A percentile compares a stretch with the other conserved stretches of the same genome.
These are phyloP conservation scores for Penicillium sp. DNA, from an alignment of 2,329 filamentous ascomycete genomes.

Conservation along the genomic window DNA sequence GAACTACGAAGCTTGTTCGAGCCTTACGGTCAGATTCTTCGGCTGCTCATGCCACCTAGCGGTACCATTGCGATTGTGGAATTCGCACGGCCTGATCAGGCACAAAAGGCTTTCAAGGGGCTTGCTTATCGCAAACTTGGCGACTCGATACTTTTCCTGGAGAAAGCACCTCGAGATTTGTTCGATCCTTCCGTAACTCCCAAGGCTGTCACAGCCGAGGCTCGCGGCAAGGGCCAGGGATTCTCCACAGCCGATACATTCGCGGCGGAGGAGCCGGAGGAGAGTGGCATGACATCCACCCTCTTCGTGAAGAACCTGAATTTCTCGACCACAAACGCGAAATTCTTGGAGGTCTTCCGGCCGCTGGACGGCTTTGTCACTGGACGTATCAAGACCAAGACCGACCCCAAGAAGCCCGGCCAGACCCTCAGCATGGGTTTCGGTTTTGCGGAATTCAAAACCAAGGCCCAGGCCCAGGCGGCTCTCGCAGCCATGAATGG, in stretches of 20 bases:
- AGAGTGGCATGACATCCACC: conserved; percentile 68
- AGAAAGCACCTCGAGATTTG: conserved; percentile 86
- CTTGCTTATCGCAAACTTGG: conserved; percentile 90
- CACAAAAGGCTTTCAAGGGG: conserved; percentile 79
- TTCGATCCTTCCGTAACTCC: conserved; percentile 57
- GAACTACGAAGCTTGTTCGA: conserved; percentile 83
- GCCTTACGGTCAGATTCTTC: conserved; percentile 78
- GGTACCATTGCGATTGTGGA: conserved; percentile 94
- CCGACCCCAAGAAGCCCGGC: conserved; percentile 86
- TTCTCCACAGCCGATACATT: conserved; percentile 50
- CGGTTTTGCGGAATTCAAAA: conserved; percentile 88
- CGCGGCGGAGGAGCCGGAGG: conserved; percentile 43
- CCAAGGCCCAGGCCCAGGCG: conserved; percentile 75
- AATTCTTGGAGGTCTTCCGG: conserved; percentile 76
- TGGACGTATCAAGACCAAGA: conserved; percentile 89
- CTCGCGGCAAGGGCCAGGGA: conserved; percentile 42
- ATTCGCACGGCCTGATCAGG: conserved; percentile 77
- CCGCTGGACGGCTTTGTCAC: conserved; percentile 86
- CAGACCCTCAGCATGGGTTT: conserved; percentile 96
- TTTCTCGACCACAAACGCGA: conserved; percentile 81
- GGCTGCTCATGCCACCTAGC: conserved; percentile 87
- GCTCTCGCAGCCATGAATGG: conserved; percentile 88
- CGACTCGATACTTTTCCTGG: conserved; percentile 87
- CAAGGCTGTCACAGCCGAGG: conserved; percentile 33
- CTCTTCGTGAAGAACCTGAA: conserved; percentile 93